Conservation (phyloP, 257 asterid genomes). For the Solanum medicagineum region DNA sequence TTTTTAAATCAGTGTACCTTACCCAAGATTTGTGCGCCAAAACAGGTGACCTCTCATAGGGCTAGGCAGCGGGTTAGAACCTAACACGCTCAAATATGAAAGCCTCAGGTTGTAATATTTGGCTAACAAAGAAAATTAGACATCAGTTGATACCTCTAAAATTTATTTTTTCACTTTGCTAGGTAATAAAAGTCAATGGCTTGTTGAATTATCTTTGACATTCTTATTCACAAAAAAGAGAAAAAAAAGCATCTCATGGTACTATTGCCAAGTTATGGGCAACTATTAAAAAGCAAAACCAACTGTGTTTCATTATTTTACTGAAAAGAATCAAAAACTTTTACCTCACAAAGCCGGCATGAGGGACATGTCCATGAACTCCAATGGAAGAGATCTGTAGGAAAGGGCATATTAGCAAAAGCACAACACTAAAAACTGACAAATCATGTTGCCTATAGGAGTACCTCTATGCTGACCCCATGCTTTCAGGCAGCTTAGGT, state of each 20-base stretch:
- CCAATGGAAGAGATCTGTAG: conserved; percentile 95
- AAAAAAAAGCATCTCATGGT: not conserved
- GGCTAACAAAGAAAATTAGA: not conserved
- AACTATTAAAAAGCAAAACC: not conserved
- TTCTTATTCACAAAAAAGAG: not conserved
- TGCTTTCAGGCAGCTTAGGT: conserved; percentile 66
- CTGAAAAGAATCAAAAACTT: conserved; percentile 1
- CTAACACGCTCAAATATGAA: not conserved
- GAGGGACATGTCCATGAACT: conserved; percentile 97
- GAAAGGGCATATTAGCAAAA: conserved; percentile 7
- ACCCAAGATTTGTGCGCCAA: not conserved
- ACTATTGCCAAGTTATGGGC: not conserved
- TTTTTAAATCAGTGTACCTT: not conserved
- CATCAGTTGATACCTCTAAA: not conserved
- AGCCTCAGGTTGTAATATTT: not conserved
- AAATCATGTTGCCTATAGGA: not conserved
- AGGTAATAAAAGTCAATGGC: not conserved
- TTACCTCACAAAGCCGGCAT: conserved; percentile 91
- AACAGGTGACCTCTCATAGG: not conserved
- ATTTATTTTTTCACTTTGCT: not conserved
- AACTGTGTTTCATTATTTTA: not conserved
- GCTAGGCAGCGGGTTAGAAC: not conserved
- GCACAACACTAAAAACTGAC: not conserved
- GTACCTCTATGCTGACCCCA: conserved; percentile 94
- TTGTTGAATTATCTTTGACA: not conserved